Conservation (phyloP, 139 green algal genomes). For the Tetradesmus lagerheimii region DNA sequence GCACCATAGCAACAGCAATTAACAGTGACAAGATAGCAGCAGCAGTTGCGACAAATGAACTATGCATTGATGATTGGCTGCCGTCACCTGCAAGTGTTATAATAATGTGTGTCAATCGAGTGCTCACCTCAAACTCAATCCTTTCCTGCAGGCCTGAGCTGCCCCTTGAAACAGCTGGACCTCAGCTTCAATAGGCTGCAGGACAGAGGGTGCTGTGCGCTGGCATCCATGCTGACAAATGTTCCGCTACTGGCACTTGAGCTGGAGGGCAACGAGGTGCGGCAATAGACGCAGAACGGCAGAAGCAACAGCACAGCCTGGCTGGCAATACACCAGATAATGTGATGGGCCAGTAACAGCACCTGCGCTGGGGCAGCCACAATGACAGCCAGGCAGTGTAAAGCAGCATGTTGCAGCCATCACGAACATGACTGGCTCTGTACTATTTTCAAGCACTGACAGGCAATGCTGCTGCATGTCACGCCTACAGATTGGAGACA, state of each 20-base stretch:
- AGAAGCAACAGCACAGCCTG: neutral
- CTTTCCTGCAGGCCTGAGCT: slow-evolving; percentile 55
- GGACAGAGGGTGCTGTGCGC: slow-evolving; percentile 57
- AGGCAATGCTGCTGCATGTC: neutral
- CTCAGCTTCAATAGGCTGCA: slow-evolving; percentile 64
- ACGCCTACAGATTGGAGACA: slow-evolving; percentile 57
- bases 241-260: slow-evolving; percentile 60
- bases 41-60: neutral
- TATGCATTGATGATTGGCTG: no score
- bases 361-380: neutral
- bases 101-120: no score
- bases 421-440: no score
- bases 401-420: neutral
- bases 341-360: no score
- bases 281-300: neutral
- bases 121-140: no score
- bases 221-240: slow-evolving; percentile 58
- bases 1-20: neutral
- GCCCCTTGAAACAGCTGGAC: slow-evolving; percentile 63
- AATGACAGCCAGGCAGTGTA: neutral
- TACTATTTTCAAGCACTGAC: neutral
- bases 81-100: no score
- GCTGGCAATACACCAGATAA: no score
- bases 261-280: slow-evolving; percentile 69
- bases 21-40: neutral